phyloP scores from a whole-genome alignment of 1,284 basidiomycete species.

The Mrakiaceae sp. region DNA sequence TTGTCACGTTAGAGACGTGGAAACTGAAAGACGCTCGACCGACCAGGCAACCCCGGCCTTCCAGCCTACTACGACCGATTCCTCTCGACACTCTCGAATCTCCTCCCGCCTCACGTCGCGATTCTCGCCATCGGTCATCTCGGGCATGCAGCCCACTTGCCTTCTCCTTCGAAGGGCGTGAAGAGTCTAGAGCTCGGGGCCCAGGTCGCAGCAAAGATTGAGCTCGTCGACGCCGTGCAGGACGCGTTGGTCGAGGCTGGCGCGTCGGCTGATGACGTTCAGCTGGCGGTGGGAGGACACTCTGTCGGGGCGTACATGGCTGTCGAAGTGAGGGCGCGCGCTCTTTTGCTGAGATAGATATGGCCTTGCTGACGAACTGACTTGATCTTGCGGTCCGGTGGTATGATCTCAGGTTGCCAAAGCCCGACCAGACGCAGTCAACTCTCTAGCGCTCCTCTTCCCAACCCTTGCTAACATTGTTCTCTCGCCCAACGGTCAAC shows the following conservation, averaged over 20 bases:
- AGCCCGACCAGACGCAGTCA: constrained; percentile 2
- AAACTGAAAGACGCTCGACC: too few species aligned
- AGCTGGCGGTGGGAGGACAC: constrained; percentile 29
- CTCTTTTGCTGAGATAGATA: neutral
- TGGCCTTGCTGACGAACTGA: constrained; percentile 20
- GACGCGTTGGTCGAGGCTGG: constrained; percentile 19
- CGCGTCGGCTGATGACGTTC: neutral
- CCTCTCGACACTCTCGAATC: constrained; percentile 26
- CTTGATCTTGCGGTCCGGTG: neutral
- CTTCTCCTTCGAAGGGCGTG: too few species aligned
- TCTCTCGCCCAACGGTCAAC: constrained; percentile 15
- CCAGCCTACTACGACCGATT: constrained; percentile 31
- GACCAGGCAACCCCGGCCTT: too few species aligned
- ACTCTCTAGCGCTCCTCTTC: constrained; percentile 18
- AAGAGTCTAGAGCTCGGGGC: constrained; percentile 18
- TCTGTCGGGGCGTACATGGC: constrained; percentile 32
- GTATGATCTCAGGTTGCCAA: neutral
- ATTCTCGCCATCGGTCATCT: constrained; percentile 32
- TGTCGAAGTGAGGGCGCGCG: constrained; percentile 20
- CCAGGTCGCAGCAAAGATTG: constrained; percentile 31
- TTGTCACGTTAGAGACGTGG: too few species aligned
- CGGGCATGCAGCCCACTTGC: constrained; percentile 22
- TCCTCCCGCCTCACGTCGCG: constrained; percentile 28
- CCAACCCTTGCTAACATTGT: constrained; percentile 21
- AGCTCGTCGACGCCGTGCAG: constrained; percentile 25